A percentile compares a stretch with the other conserved stretches of the same genome.
Conservation (phyloP, 2,329 filamentous ascomycete species). For the Zalaria sp. region DNA sequence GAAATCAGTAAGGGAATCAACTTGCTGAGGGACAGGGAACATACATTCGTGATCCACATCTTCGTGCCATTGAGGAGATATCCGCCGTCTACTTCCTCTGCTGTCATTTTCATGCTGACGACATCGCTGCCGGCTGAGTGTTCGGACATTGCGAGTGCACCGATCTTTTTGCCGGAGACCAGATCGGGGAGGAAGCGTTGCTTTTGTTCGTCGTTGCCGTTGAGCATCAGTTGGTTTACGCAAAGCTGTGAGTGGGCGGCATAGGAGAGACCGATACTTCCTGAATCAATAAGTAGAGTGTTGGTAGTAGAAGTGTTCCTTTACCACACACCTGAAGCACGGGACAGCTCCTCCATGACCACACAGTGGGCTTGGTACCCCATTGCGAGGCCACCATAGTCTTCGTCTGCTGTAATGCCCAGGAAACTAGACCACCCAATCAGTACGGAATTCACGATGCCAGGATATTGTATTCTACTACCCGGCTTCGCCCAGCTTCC, state of each 20-base stretch:
- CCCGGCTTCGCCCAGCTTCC: constrained; percentile 78
- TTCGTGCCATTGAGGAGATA: constrained; percentile 80
- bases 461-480: constrained; percentile 11
- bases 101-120: constrained; percentile 84
- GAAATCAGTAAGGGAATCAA: background rate
- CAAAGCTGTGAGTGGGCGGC: constrained; percentile 93
- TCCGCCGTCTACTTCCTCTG: constrained; percentile 68
- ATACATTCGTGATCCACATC: constrained; percentile 97
- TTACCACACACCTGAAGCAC: constrained; percentile 51
- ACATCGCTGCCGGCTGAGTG: constrained; percentile 85
- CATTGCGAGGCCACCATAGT: constrained; percentile 77
- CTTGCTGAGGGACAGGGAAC: constrained; percentile 6
- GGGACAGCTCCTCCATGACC: constrained; percentile 87
- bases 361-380: constrained; percentile 95
- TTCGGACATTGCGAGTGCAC: constrained; percentile 90
- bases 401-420: constrained; percentile 85
- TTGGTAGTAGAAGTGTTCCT: background rate
- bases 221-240: constrained; percentile 89
- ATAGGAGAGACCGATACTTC: constrained; percentile 75
- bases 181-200: constrained; percentile 64
- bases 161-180: constrained; percentile 66
- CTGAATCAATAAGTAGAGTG: constrained; percentile 8
- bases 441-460: background rate
- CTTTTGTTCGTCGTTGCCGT: constrained; percentile 71
- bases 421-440: constrained; percentile 46